Base-by-base conservation (phyloP, 306 rosid genomes). In the Lagenaria siceraria region DNA sequence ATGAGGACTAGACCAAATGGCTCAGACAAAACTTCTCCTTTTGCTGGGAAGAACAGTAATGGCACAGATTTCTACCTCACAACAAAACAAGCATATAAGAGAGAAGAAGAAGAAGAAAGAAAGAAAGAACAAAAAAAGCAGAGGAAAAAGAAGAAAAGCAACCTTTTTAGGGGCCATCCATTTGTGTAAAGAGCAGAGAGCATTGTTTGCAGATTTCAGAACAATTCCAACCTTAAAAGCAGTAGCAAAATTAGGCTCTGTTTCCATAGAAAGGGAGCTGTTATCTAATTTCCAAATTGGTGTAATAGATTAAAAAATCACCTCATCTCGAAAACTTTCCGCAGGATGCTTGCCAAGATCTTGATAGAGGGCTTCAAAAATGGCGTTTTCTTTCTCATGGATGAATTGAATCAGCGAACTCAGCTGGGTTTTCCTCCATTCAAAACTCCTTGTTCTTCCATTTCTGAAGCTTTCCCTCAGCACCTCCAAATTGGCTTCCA, bases 291-390 rank as follows among this genome's bases (percentile, higher is more conserved):
- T 36, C 27, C 52, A 80, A 59, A 21, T 38, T 10, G 48, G 40
- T 80, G 9, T 8, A 74, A 11, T 36, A 6, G 48, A 10, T 40
- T 0, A 19, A 38, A 12, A 27, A 25, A 61, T 31, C 36, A 91
- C 98, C 96, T 94, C 98, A 27, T 94, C 98, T 2, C 97, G 85
- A 73, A 77, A 94, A 78, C 87, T 77, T 83, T 94, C 98, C 52
- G 76, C 83, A 2, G 87, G 95, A 78, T 87, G 95, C 72, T 94
- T 94, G 8, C 97, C 98, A 81, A 94, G 97, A 92, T 94, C 98
- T 61, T 89, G 87, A 65, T 80, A 8, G 4, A 94, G 96, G 43
- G 89, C 94, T 38, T 81, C 55, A 74, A 66, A 89, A 27, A 94
- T 81, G 35, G 82, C 80, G 3, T 84, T 83, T 79, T 94, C 97